Percentiles rank a stretch among this genome's conserved stretches.
Conservation (phyloP, 75 land plant species). For the Ceratopteris richardii region DNA sequence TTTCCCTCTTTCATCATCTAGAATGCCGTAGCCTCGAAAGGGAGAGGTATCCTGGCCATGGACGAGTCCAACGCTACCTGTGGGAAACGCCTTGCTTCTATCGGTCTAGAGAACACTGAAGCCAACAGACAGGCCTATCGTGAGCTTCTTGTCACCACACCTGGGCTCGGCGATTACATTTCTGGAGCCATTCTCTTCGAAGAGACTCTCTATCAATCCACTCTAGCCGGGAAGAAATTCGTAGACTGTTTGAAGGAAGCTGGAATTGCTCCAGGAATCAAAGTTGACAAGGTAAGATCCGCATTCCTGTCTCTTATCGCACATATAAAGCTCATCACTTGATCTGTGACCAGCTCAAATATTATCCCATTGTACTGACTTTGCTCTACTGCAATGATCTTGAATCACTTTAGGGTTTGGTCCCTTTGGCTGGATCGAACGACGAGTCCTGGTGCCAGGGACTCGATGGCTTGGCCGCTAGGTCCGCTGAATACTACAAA, state of each 20-base stretch:
- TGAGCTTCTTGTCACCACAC: conserved; percentile 45
- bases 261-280: conserved; percentile 64
- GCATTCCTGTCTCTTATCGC: too few relatives aligned
- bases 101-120: conserved; percentile 75
- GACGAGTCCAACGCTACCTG: conserved; percentile 74
- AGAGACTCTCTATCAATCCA: conserved; percentile 71
- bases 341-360: too few relatives aligned
- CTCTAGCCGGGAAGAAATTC: conserved; percentile 54
- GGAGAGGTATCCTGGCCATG: conserved; percentile 67
- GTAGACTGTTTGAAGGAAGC: conserved; percentile 52
- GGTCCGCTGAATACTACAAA: conserved; percentile 74
- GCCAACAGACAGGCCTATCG: conserved; percentile 71
- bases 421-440: conserved; percentile 71
- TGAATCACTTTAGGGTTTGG: conserved; percentile 42
- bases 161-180: conserved; percentile 62
- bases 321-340: too few relatives aligned
- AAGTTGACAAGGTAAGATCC: conserved; percentile 55
- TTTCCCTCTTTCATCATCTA: too few relatives aligned
- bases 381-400: too few relatives aligned
- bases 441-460: conserved; percentile 93
- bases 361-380: too few relatives aligned
- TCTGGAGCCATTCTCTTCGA: conserved; percentile 75
- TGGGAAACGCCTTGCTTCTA: conserved; percentile 61
- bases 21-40: conserved; percentile 59
- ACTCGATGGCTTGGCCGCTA: conserved; percentile 71